phyloP scores from a whole-genome alignment of 495 filamentous ascomycete species.

The Xeromyces bisporus region DNA sequence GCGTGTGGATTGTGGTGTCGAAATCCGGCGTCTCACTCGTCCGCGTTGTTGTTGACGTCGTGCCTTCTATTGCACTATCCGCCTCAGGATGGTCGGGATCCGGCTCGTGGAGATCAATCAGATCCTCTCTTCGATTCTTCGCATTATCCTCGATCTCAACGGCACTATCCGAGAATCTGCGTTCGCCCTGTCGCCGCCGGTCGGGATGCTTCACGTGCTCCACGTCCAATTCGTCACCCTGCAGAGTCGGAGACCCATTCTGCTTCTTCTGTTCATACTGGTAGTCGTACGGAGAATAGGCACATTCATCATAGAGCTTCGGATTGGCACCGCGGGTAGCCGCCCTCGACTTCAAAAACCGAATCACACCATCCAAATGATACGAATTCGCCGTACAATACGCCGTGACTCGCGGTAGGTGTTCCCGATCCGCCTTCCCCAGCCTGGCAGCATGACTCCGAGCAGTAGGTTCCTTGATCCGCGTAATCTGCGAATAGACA shows the following conservation, averaged over 20 bases:
- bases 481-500: conserved; percentile 86
- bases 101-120: conserved; percentile 34
- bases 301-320: conserved; percentile 89
- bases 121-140: conserved; percentile 31
- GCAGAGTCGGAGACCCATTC: conserved; percentile 8
- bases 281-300: conserved; percentile 86
- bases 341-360: conserved; percentile 68
- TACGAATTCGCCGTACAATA: conserved; percentile 91
- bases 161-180: conserved; percentile 47
- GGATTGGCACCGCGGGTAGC: conserved; percentile 62
- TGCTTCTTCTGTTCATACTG: conserved; percentile 29
- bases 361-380: conserved; percentile 70
- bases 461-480: conserved; percentile 92
- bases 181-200: conserved; percentile 29
- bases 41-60: conserved; percentile 7
- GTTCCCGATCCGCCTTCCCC: conserved; percentile 81
- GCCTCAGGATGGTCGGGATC: conserved; percentile 14
- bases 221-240: conserved; percentile 9
- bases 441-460: conserved; percentile 81
- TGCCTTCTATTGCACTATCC: conserved; percentile 13
- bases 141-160: conserved; percentile 39
- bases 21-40: conserved; percentile 23
- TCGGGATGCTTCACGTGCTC: conserved; percentile 16
- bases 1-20: conserved; percentile 62
- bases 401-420: conserved; percentile 78